Evolutionary conservation across 2,329 filamentous ascomycete species (phyloP), one percentile per base, ranked within the genome.

Genomic region (Xylariaceae sp.): DNA sequence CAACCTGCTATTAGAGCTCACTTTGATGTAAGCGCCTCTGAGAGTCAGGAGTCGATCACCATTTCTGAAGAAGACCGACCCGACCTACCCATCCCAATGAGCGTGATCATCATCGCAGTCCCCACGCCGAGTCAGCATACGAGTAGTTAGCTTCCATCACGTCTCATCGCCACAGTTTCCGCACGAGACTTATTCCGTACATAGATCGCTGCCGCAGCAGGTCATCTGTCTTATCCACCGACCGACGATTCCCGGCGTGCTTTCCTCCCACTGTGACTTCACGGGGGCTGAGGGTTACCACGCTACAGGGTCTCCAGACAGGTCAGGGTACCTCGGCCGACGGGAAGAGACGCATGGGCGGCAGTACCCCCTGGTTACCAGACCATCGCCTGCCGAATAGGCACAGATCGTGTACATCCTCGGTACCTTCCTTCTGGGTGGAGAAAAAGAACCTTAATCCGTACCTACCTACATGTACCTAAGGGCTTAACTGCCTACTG

Each of bases 131-230:
- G 37, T 30, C 23, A 30, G 37, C 37, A 42, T 13, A n/a, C n/a
- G n/a, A n/a, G n/a, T n/a, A 42, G 11, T 8, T 42, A 42, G 8
- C 8, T 42, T 42, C 53, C 39, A 35, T 57, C 55, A 53, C 45
- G 49, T 53, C 4, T 30, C 23, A 23, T 34, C 15, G 34, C 49
- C 44, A 11, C 58, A 51, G 37, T 30, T 52, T 49, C 53, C 42
- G 51, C 39, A 50, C 55, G 52, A 60, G 58, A 50, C 57, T 51
- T 59, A 30, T 35, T 35, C 4, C 2, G 23, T 30, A 30, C 23
- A 30, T 30, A 30, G 23, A 30, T 8, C 17, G 45, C 5, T 52
- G 23, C 44, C 49, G 39, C 49, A n/a, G 17, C n/a, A 51, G 42
- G 34, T 50, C 37, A 35, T 8, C 58, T 53, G 44, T 48, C 37